phyloP scores from a whole-genome alignment of 2,329 filamentous ascomycete species.

The Diaporthe velutina region DNA sequence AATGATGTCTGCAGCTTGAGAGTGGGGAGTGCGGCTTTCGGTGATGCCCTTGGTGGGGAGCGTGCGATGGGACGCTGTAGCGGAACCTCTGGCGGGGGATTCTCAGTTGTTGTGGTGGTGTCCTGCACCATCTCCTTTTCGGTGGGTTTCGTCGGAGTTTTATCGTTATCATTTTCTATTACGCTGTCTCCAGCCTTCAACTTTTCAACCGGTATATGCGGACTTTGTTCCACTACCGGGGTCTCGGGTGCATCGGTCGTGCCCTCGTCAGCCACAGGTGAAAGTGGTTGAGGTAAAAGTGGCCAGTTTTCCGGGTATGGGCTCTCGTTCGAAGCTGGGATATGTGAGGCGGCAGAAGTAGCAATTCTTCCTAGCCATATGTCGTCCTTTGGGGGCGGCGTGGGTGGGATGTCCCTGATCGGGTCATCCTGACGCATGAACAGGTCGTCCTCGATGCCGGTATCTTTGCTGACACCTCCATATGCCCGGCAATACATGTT shows the following conservation, averaged over 20 bases:
- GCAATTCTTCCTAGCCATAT: not conserved
- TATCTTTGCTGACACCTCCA: slow-evolving; percentile 61
- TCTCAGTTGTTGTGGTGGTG: not conserved
- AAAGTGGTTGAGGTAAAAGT: not conserved
- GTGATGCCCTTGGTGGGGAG: slow-evolving; percentile 4
- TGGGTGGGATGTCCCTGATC: not conserved
- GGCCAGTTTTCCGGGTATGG: slow-evolving; percentile 11
- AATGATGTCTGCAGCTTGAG: slow-evolving; percentile 48
- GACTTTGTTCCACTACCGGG: not conserved
- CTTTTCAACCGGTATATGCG: not conserved
- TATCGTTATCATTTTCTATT: not conserved
- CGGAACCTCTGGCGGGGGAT: not conserved
- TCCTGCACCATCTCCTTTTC: not conserved
- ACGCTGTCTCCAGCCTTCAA: not conserved
- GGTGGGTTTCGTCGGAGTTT: not conserved
- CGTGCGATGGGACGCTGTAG: not conserved
- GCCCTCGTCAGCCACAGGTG: not conserved
- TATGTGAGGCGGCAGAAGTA: not conserved
- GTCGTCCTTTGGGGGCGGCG: slow-evolving; percentile 14
- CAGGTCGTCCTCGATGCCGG: slow-evolving; percentile 59
- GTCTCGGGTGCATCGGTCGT: slow-evolving; percentile 4
- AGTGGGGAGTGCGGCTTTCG: slow-evolving; percentile 34
- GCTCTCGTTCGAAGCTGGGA: too few species aligned
- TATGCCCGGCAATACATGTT: slow-evolving; percentile 69
- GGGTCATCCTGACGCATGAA: not conserved